Percentiles rank a stretch among this genome's conserved stretches.
Evolutionary conservation across 305 asterid species (phyloP).

Genomic region (Solanum hybrid): DNA sequence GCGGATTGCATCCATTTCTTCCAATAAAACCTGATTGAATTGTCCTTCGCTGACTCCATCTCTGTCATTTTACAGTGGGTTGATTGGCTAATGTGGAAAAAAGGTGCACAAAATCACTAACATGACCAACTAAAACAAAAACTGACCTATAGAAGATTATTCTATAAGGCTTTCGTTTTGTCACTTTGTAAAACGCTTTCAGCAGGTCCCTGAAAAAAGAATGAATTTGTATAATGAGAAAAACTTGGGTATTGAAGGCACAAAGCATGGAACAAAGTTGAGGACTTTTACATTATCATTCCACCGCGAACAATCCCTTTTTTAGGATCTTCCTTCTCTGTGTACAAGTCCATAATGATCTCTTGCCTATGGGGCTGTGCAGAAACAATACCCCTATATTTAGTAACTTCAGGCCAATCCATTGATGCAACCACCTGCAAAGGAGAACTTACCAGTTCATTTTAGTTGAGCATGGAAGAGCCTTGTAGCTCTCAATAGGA

Average conservation of each 20-base stretch:
- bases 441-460: neutral
- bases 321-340: constrained; percentile 16
- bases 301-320: constrained; percentile 48
- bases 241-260: neutral
- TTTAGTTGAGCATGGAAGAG: neutral
- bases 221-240: neutral
- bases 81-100: neutral
- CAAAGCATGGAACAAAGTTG: neutral
- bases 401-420: constrained; percentile 88
- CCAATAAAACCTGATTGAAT: constrained; percentile 55
- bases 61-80: constrained; percentile 25
- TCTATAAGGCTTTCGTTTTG: constrained; percentile 37
- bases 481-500: neutral
- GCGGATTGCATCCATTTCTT: constrained; percentile 62
- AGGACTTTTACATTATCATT: constrained; percentile 52
- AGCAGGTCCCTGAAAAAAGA: constrained; percentile 47
- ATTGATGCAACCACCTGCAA: constrained; percentile 87
- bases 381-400: constrained; percentile 66
- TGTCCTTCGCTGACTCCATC: constrained; percentile 95
- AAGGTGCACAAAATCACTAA: neutral
- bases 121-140: neutral
- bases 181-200: constrained; percentile 35
- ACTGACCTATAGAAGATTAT: constrained; percentile 69
- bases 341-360: constrained; percentile 58
- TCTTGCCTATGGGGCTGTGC: constrained; percentile 63